A percentile compares a stretch with the other conserved stretches of the same genome.
Evolutionary conservation across 441 rosid genomes (phyloP).

Genomic region (California macrophylla): DNA sequence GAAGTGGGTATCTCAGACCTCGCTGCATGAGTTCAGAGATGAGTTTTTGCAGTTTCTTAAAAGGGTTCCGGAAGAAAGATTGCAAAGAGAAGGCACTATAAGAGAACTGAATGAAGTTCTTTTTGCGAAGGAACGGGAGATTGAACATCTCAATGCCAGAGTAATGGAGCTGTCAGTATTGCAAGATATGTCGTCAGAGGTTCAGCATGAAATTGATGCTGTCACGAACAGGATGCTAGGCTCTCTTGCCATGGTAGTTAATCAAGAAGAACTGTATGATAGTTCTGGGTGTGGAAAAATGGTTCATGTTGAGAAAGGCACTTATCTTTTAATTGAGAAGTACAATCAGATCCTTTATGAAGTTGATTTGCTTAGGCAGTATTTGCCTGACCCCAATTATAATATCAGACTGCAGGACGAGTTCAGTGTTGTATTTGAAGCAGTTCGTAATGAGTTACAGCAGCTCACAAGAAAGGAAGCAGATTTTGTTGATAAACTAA

Average conservation of each 20-base stretch:
- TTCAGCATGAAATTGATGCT: conserved; percentile 30
- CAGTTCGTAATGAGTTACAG: conserved; percentile 50
- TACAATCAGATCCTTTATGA: conserved; percentile 52
- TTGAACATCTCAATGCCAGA: conserved; percentile 48
- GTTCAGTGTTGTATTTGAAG: conserved; percentile 40
- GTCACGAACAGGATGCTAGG: conserved; percentile 52
- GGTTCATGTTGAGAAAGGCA: conserved; percentile 45
- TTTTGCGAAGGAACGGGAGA: conserved; percentile 41
- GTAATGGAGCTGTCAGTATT: conserved; percentile 33
- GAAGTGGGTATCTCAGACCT: conserved; percentile 15
- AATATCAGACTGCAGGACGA: conserved; percentile 45
- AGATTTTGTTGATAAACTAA: conserved; percentile 36
- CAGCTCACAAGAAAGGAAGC: conserved; percentile 53
- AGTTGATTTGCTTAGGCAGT: conserved; percentile 59
- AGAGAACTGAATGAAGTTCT: conserved; percentile 34
- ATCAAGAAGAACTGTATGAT: conserved; percentile 51
- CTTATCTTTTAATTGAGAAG: conserved; percentile 44
- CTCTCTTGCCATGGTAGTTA: conserved; percentile 45
- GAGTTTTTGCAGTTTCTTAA: conserved; percentile 41
- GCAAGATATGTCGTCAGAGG: conserved; percentile 15
- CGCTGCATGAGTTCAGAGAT: conserved; percentile 26
- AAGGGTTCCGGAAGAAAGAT: conserved; percentile 33
- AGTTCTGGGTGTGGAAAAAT: conserved; percentile 43
- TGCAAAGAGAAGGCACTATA: conserved; percentile 33
- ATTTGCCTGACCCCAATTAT: conserved; percentile 39